phyloP scores from a whole-genome alignment of 2,329 filamentous ascomycete species.

The Nemania sp. region DNA sequence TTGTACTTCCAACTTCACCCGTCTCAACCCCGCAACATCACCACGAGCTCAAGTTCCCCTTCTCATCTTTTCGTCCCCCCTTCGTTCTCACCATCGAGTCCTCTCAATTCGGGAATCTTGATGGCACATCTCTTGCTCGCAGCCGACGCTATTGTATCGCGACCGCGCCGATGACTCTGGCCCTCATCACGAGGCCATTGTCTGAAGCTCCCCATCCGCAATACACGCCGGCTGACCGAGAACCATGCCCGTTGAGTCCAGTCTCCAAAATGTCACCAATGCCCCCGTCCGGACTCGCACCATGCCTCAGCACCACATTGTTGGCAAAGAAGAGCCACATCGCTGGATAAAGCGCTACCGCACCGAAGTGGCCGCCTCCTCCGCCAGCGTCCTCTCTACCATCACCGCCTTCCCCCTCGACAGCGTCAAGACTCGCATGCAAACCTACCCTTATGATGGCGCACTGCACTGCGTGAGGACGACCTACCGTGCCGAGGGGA shows the following conservation, averaged over 20 bases:
- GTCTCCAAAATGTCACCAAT: conserved; percentile 50
- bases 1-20: conserved; percentile 20
- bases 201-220: conserved; percentile 48
- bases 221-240: conserved; percentile 43
- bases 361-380: conserved; percentile 78
- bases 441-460: conserved; percentile 79
- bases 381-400: conserved; percentile 78
- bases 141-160: conserved; percentile 53
- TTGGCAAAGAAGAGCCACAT: conserved; percentile 40
- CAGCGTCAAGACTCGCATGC: conserved; percentile 88
- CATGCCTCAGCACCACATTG: conserved; percentile 47
- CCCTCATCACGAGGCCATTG: conserved; percentile 55
- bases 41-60: conserved; percentile 11
- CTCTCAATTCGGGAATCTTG: conserved; percentile 46
- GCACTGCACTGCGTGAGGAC: conserved; percentile 75
- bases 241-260: conserved; percentile 47
- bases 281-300: conserved; percentile 46
- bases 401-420: conserved; percentile 83
- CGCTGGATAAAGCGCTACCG: conserved; percentile 75
- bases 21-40: conserved; percentile 29
- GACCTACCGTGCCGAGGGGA: conserved; percentile 75
- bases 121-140: conserved; percentile 59
- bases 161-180: conserved; percentile 65
- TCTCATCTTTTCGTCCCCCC: conserved; percentile 8
- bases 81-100: conserved; percentile 32